A percentile compares a stretch with the other conserved stretches of the same genome.
These are phyloP conservation scores for Tricholoma furcatifolium DNA, from an alignment of 768 basidiomycete genomes.

Conservation along the genomic window DNA sequence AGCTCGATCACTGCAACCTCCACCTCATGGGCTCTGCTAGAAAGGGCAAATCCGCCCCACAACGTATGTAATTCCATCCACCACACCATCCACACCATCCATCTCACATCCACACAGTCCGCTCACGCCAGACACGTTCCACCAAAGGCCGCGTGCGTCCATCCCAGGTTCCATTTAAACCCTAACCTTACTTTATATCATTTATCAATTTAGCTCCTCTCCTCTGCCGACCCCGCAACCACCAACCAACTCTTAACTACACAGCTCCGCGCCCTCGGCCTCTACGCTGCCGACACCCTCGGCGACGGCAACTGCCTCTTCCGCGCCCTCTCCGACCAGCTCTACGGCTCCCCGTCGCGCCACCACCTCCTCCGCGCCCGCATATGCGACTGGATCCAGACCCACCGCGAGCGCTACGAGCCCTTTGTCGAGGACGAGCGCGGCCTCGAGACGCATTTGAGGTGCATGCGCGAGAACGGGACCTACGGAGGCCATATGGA, in stretches of 20 bases:
- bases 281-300: slow-evolving; percentile 84
- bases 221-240: slow-evolving; percentile 12
- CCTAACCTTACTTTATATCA: slow-evolving; percentile 16
- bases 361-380: slow-evolving; percentile 70
- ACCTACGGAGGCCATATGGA: slow-evolving; percentile 88
- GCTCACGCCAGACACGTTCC: slow-evolving; percentile 38
- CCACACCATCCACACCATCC: not conserved
- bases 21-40: slow-evolving; percentile 18
- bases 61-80: slow-evolving; percentile 11
- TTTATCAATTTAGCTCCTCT: slow-evolving; percentile 41
- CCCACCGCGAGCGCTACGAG: slow-evolving; percentile 69
- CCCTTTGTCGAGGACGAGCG: slow-evolving; percentile 86
- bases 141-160: slow-evolving; percentile 36
- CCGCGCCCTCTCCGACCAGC: slow-evolving; percentile 85
- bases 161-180: slow-evolving; percentile 24
- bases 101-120: slow-evolving; percentile 25
- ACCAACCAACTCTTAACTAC: slow-evolving; percentile 47
- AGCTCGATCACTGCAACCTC: slow-evolving; percentile 12
- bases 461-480: slow-evolving; percentile 81
- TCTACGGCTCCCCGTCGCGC: slow-evolving; percentile 69
- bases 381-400: slow-evolving; percentile 81
- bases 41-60: slow-evolving; percentile 12
- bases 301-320: slow-evolving; percentile 96
- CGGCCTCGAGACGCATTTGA: slow-evolving; percentile 69
- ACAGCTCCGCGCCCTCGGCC: slow-evolving; percentile 74